These are phyloP conservation scores for Pezicula neosporulosa DNA, from an alignment of 2,329 filamentous ascomycete species.

Conservation along the genomic window DNA sequence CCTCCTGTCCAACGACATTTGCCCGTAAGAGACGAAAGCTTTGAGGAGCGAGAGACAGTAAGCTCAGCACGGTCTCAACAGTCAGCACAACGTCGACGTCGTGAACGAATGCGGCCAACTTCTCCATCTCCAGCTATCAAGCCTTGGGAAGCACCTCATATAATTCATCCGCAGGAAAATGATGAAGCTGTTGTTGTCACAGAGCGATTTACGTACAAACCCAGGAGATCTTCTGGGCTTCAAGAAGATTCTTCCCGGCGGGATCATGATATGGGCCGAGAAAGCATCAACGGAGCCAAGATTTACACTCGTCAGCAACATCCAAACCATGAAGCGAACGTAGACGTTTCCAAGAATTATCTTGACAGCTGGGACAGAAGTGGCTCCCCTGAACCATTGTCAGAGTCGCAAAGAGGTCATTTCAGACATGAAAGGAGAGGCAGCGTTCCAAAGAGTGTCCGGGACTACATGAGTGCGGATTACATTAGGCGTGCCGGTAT, in stretches of 20 bases:
- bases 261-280: not conserved
- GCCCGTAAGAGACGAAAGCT: slow-evolving; percentile 3
- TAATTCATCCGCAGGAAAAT: slow-evolving; percentile 3
- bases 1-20: not conserved
- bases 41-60: slow-evolving; percentile 3
- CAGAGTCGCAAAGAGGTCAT: not conserved
- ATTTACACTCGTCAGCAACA: not conserved
- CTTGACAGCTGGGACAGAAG: slow-evolving; percentile 12
- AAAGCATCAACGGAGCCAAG: not conserved
- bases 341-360: slow-evolving; percentile 15
- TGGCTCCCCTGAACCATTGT: not conserved
- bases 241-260: too few relatives aligned
- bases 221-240: not conserved
- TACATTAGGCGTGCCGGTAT: too few relatives aligned
- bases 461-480: too few relatives aligned
- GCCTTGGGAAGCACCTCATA: slow-evolving; percentile 6
- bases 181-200: slow-evolving; percentile 10
- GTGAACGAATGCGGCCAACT: slow-evolving; percentile 6
- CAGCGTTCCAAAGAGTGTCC: too few relatives aligned
- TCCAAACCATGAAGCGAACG: not conserved
- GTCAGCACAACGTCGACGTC: slow-evolving; percentile 8
- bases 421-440: not conserved
- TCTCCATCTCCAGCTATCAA: not conserved
- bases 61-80: slow-evolving; percentile 7
- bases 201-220: not conserved